Percentiles rank a stretch among this genome's conserved stretches.
Evolutionary conservation across 352 stramenopile genomes (phyloP).

Genomic region (Phytophthora brassicae): DNA sequence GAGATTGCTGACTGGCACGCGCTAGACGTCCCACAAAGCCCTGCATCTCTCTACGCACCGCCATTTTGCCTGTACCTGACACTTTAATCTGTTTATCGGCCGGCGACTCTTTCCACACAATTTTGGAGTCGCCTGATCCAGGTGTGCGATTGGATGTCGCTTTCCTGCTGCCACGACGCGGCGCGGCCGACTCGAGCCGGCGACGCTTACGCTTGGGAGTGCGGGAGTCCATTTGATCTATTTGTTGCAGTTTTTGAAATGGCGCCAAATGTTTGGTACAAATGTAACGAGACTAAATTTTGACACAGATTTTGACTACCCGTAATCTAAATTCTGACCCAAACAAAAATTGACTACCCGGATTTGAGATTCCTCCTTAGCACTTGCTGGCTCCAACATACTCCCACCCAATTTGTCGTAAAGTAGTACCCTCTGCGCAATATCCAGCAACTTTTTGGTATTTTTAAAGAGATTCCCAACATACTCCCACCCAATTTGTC

Average conservation of each 20-base stretch:
- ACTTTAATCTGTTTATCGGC: constrained; percentile 79
- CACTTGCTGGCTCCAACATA: too few relatives aligned
- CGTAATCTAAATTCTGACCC: too few relatives aligned
- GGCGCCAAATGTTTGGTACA: too few relatives aligned
- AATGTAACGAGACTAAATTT: too few relatives aligned
- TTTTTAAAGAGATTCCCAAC: too few relatives aligned
- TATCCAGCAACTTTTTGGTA: too few relatives aligned
- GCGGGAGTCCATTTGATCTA: constrained; percentile 19
- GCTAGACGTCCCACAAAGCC: constrained; percentile 65
- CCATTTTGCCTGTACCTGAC: constrained; percentile 68
- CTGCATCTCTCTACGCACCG: constrained; percentile 67
- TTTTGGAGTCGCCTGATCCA: constrained; percentile 35
- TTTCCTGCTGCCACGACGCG: constrained; percentile 15
- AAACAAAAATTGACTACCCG: too few relatives aligned
- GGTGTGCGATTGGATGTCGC: constrained; percentile 8
- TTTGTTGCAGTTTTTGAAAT: neutral
- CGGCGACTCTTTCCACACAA: constrained; percentile 84
- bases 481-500: too few relatives aligned
- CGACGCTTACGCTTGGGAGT: constrained; percentile 54
- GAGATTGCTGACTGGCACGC: constrained; percentile 54
- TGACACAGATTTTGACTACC: too few relatives aligned
- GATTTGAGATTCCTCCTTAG: too few relatives aligned
- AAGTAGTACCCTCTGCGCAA: too few relatives aligned
- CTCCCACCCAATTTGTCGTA: too few relatives aligned
- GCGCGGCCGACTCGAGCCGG: constrained; percentile 30